Evolutionary conservation across 2,329 filamentous ascomycete species (phyloP), one percentile per base, ranked within the genome.

Genomic region (Talaromyces rugulosus): DNA sequence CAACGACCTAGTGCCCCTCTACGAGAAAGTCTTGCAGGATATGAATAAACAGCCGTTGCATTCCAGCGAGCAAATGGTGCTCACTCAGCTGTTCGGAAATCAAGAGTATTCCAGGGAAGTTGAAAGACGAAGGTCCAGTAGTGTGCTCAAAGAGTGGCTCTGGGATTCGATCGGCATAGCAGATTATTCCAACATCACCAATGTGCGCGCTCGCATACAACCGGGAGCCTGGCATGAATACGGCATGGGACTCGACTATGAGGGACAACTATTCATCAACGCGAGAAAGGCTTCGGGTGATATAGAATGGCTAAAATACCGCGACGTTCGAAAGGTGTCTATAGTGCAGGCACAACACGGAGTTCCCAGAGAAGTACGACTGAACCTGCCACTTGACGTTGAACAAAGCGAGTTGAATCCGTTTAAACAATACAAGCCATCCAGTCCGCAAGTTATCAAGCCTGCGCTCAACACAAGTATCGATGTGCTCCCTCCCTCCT

Each of bases 241-340:
- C 60, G 78, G 79, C 3, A 80, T 84, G 12, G 81, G 81, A 3
- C 72, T 84, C 7, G 82, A 85, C 69, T 84, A 82, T 66, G 75
- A 79, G 54, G 81, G 82, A 6, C 72, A 76, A 1, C 74, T 85
- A 2, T 83, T 84, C 68, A 78, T 80, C 68, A 80, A 75, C 56
- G 77, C 77, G 64, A 69, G 73, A 8, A 70, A 77, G 33, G 72
- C 76, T 2, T 71, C 74, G 18, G 65, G 65, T 33, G 78, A 80
- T 58, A 66, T 80, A 16, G 75, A 75, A 61, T 80, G 75, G 74
- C 65, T 80, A 51, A 67, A 68, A 47, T 79, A 76, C 64, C 72
- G 72, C 63, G 75, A 79, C 55, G 68, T 74, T 59, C 68, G 69
- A 14, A 73, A 69, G 42, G 71, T 75, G n/a, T 74, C 74, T 6